Evolutionary conservation across 2,329 filamentous ascomycete genomes (phyloP).

Genomic region (Cercospora zeae-maydis): DNA sequence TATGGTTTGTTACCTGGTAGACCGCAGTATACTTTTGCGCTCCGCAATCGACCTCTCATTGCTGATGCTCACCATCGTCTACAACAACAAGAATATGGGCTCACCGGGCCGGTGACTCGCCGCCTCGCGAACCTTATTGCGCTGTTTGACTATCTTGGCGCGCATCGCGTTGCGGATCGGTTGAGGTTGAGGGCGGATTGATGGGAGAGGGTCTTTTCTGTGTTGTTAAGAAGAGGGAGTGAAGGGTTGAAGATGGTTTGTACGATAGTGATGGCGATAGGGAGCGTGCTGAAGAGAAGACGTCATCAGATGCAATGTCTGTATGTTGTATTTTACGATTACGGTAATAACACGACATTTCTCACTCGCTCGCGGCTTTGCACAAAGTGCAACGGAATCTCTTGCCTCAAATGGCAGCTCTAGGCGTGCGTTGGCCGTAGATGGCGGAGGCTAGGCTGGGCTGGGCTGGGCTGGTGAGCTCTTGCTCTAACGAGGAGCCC

Average conservation of each 20-base stretch:
- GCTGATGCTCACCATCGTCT: no score
- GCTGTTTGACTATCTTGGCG: slow-evolving; percentile 26
- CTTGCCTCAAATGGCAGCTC: slow-evolving; percentile 4
- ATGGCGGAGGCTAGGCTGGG: no score
- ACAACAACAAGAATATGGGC: background rate
- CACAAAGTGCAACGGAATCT: no score
- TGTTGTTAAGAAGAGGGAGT: no score
- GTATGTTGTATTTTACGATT: no score
- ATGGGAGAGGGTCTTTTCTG: background rate
- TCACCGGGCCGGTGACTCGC: background rate
- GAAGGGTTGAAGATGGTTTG: background rate
- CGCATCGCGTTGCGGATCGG: slow-evolving; percentile 20
- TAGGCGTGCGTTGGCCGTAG: no score
- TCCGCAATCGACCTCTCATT: background rate
- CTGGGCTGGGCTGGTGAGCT: slow-evolving; percentile 4
- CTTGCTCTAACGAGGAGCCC: no score
- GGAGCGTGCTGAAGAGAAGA: no score
- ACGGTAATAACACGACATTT: no score
- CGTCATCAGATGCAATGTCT: no score
- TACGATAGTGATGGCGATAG: background rate
- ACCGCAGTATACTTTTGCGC: slow-evolving; percentile 10
- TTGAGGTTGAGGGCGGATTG: slow-evolving; percentile 10
- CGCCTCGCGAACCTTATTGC: slow-evolving; percentile 19
- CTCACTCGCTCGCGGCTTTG: no score
- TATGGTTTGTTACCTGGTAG: slow-evolving; percentile 25